phyloP scores from a whole-genome alignment of 2,329 filamentous ascomycete species.

The Plenodomus biglobosus region DNA sequence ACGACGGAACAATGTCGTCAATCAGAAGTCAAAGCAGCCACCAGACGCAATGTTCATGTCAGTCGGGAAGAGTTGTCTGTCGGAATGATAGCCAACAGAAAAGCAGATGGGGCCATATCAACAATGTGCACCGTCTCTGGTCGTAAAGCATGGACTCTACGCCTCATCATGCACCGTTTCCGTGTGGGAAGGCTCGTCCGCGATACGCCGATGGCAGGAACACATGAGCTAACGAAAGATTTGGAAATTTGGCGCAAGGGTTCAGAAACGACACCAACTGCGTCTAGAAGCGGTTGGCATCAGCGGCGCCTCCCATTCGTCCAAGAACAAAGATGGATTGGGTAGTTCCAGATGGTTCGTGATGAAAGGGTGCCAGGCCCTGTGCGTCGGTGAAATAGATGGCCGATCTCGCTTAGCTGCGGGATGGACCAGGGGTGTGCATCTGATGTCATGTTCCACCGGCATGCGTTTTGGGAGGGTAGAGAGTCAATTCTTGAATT shows the following conservation, averaged over 20 bases:
- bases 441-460: too few species aligned
- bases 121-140: neutral
- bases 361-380: conserved; percentile 2
- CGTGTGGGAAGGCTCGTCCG: conserved; percentile 15
- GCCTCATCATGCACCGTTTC: conserved; percentile 26
- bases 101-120: neutral
- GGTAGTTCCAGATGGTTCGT: conserved; percentile 5
- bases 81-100: neutral
- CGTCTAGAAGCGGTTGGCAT: conserved; percentile 18
- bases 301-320: conserved; percentile 11
- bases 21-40: neutral
- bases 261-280: conserved; percentile 22
- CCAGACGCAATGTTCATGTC: too few species aligned
- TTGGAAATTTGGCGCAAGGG: neutral
- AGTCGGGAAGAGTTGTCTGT: too few species aligned
- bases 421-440: neutral
- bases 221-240: conserved; percentile 25
- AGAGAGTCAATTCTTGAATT: too few species aligned
- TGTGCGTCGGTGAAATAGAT: neutral
- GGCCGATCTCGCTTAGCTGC: neutral
- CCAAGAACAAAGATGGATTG: neutral
- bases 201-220: conserved; percentile 33
- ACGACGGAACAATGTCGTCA: neutral
- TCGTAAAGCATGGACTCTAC: conserved; percentile 24
- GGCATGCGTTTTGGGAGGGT: too few species aligned